A percentile compares a stretch with the other conserved stretches of the same genome.
Conservation (phyloP, 129 eudicot species). For the Cynara cardunculus region DNA sequence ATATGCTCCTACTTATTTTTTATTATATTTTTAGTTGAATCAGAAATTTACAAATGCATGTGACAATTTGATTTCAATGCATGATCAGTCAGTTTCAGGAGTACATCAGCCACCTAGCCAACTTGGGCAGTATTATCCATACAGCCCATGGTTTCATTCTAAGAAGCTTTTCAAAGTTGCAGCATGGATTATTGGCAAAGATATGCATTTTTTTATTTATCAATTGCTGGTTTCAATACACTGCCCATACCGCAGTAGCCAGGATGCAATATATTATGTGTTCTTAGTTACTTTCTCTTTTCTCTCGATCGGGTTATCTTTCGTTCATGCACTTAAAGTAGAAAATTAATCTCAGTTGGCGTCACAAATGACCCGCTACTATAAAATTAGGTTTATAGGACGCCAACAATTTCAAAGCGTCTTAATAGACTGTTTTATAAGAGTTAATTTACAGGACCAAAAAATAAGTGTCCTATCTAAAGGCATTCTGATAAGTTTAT, state of each 20-base stretch:
- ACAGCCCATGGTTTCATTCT: conserved; percentile 16
- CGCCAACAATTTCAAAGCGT: no score
- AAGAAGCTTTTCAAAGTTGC: not conserved
- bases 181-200: not conserved
- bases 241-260: not conserved
- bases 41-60: conserved; percentile 1
- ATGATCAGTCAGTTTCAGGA: not conserved
- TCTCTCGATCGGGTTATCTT: not conserved
- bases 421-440: no score
- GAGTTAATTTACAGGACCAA: no score
- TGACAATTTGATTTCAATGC: not conserved
- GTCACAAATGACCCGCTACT: no score
- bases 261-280: not conserved
- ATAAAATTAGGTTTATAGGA: no score
- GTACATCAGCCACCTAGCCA: not conserved
- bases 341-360: not conserved
- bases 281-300: not conserved
- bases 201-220: not conserved
- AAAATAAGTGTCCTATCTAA: no score
- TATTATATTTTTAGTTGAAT: not conserved
- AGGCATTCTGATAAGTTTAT: no score
- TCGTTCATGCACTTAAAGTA: not conserved
- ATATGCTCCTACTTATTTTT: not conserved
- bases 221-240: not conserved
- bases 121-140: not conserved